Evolutionary conservation across 768 basidiomycete species (phyloP), one percentile per base, ranked within the genome.

Genomic region (Pisolithus sp.): DNA sequence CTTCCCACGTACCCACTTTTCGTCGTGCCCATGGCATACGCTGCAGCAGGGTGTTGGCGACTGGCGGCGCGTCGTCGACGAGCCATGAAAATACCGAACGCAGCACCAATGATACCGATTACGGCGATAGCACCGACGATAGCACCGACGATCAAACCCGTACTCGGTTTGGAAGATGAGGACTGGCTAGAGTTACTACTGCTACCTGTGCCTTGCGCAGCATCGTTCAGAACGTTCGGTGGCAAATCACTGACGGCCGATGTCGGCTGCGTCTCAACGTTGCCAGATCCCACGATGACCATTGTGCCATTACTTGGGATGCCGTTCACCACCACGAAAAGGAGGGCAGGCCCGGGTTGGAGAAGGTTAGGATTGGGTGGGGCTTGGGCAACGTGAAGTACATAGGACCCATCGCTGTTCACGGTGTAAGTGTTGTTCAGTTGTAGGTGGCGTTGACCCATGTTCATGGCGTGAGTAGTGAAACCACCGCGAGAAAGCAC

Each of bases 341-440:
- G 54, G 56, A 93, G 73, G 0, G 80, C 87, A 8, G 94, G 93
- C 4, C 94, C 94, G 3, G 95, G 94, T 59, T 87, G 84, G 74
- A 96, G 79, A 60, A 97, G 59, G 63, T 89, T 86, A 9, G 93
- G 73, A 68, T 88, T 91, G 0, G 91, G 87, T 0, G 90, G 91
- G 6, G 81, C 76, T 63, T 94, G 93, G 1, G 86, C 71, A 39
- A 90, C 86, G 66, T 94, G 85, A 3, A 96, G 71, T 7, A 77
- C 79, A 57, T 90, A 83, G 17, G 84, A 81, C n/a, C 88, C 86
- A 56, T 93, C 82, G 15, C 62, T 67, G 63, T 89, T 81, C 52
- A 92, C 86, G 1, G 82, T 86, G 71, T 84, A 95, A 0, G 93
- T 88, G 61, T 79, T 86, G 67, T 93, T 85, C 49, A 96, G 79